Evolutionary conservation across 352 stramenopile species (phyloP).

Genomic region (Pythium myriotylum): DNA sequence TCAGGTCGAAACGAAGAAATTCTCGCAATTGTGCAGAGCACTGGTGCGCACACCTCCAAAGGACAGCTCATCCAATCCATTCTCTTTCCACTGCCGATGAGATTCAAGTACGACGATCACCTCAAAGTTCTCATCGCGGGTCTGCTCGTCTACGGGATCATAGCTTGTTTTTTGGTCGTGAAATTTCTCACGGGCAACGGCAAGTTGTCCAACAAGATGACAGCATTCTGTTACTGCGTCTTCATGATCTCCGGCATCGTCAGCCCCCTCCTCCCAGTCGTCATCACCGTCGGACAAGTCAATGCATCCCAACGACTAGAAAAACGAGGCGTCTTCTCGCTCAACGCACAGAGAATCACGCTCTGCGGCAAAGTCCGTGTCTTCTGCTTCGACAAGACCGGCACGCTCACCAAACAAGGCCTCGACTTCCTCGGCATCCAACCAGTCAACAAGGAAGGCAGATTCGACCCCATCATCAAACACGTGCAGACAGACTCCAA

Average conservation of each 20-base stretch:
- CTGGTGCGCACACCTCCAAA: constrained; percentile 81
- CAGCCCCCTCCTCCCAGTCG: constrained; percentile 85
- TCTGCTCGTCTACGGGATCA: constrained; percentile 72
- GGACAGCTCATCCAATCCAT: constrained; percentile 89
- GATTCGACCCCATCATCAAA: constrained; percentile 24
- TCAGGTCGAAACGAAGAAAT: constrained; percentile 50
- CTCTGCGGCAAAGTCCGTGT: constrained; percentile 88
- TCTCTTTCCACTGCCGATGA: constrained; percentile 79
- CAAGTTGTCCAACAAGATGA: constrained; percentile 70
- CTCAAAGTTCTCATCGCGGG: constrained; percentile 80
- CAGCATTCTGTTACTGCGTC: constrained; percentile 73
- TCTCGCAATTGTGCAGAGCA: constrained; percentile 79
- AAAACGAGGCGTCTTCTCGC: constrained; percentile 75
- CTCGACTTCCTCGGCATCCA: constrained; percentile 79
- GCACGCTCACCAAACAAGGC: constrained; percentile 90
- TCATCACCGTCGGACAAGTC: constrained; percentile 87
- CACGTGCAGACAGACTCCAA: constrained; percentile 1
- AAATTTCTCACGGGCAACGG: constrained; percentile 70
- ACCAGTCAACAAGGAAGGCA: constrained; percentile 32
- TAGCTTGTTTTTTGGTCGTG: constrained; percentile 71
- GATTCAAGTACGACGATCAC: constrained; percentile 93
- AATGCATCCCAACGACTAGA: constrained; percentile 82
- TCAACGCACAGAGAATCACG: constrained; percentile 83
- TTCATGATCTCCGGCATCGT: constrained; percentile 82
- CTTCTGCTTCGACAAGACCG: constrained; percentile 93